Evolutionary conservation across 2,329 filamentous ascomycete species (phyloP).

Genomic region (Metarhizium anisopliae): DNA sequence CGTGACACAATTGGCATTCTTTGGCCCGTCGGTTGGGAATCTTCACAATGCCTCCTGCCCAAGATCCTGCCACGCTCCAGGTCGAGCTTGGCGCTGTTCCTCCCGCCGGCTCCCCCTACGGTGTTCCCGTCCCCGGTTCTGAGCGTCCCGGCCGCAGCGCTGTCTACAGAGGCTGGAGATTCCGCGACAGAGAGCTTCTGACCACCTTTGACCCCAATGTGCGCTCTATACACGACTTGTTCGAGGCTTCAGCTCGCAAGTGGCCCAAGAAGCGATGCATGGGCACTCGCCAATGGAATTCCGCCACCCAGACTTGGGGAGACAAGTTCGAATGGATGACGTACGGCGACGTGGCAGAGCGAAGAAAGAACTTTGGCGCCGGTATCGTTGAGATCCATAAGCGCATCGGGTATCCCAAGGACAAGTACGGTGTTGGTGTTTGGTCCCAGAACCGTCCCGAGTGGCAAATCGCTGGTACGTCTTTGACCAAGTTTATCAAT

Average conservation of each 20-base stretch:
- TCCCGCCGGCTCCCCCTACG: slow-evolving; percentile 68
- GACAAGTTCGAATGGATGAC: slow-evolving; percentile 76
- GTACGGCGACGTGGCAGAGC: slow-evolving; percentile 68
- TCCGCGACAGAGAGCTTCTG: slow-evolving; percentile 61
- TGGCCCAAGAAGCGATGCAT: slow-evolving; percentile 64
- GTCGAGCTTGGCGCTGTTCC: slow-evolving; percentile 52
- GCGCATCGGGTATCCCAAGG: slow-evolving; percentile 50
- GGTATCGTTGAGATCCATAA: slow-evolving; percentile 78
- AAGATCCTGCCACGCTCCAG: slow-evolving; percentile 30
- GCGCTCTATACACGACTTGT: slow-evolving; percentile 69
- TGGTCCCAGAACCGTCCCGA: slow-evolving; percentile 83
- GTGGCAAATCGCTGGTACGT: slow-evolving; percentile 70
- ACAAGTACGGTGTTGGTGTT: slow-evolving; percentile 67
- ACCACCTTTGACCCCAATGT: slow-evolving; percentile 62
- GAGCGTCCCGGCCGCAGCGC: slow-evolving; percentile 62
- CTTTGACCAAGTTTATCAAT: too few relatives aligned
- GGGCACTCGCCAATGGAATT: slow-evolving; percentile 72
- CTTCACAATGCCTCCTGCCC: slow-evolving; percentile 22
- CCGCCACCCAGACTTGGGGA: slow-evolving; percentile 60
- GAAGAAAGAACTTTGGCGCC: slow-evolving; percentile 76
- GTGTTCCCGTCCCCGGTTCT: slow-evolving; percentile 66
- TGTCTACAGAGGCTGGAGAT: slow-evolving; percentile 78
- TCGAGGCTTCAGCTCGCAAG: slow-evolving; percentile 58
- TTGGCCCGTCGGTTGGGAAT: background rate
- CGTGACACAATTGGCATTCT: background rate